Evolutionary conservation across 2,329 filamentous ascomycete genomes (phyloP), one percentile per base, ranked within the genome.

Genomic region (Emmonsiellopsis sp.): DNA sequence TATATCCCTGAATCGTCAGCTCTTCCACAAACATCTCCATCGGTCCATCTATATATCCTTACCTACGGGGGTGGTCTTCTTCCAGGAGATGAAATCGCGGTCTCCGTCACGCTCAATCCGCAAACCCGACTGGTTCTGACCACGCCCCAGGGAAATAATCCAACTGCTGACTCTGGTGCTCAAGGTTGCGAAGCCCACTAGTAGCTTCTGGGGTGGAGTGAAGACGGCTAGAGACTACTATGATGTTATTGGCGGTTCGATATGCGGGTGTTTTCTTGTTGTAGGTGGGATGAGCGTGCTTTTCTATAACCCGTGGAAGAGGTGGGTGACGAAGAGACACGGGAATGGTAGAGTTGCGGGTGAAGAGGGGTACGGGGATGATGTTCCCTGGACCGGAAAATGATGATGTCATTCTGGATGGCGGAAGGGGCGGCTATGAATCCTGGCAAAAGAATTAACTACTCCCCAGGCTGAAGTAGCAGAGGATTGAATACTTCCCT

Each of bases 11-110:
- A 79, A 51, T 60, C 65, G 48, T 63, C 65, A 54, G 60, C 64
- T 49, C 52, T 62, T 34, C 57, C 58, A 37, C 60, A 61, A 45
- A 68, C 67, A 33, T 71, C 68, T 42, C 68, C 64, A 58, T 87
- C 87, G 53, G 78, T 89, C 6, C 81, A 93, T 34, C 84, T 95
- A 42, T 97, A 95, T 65, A 77, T 97, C 37, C 79, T 98, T 47
- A 95, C 90, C 1, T 97, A 97, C 66, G 93, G 93, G 49, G 93
- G 93, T 43, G 93, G 93, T 2, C 81, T 97, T 11, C 87, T 97
- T 1, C 88, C 86, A 9, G 90, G 91, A 42, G 93, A 98, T 68
- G 77, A 81, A 58, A 85, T 97, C 67, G 77, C 85, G 62, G 80
- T 97, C 31, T 74, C 76, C 17, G 79, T 95, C 56, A 77, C 79